Evolutionary conservation across 1,284 basidiomycete species (phyloP), one percentile per base, ranked within the genome.

Genomic region (Ustilago hordei): DNA sequence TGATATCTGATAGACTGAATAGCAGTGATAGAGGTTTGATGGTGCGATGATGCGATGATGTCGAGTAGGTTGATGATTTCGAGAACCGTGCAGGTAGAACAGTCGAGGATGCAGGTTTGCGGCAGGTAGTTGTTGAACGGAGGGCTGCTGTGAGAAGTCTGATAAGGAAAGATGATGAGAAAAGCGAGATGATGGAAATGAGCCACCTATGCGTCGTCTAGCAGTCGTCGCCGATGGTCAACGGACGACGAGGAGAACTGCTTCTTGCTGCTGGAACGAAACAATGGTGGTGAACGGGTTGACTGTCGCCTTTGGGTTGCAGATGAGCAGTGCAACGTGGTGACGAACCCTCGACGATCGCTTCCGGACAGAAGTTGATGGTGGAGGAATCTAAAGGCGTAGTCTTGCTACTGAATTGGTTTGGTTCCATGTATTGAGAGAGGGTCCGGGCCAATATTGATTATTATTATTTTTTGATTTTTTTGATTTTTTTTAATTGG

Each of bases 181-280:
- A 57, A 23, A n/a, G 31, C 15, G 28, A 15, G 6, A 28, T 3
- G 12, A 38, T 11, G 6, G 15, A 50, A 19, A 34, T 47, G 55
- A 34, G 55, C 55, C n/a, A 41, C 31, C 43, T 7, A 45, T 19
- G n/a, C n/a, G n/a, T 19, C n/a, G 43, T 7, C n/a, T 3, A 48
- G 57, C 9, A 23, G 34, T 17, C 11, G 11, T 4, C 41, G 41
- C 38, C 57, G 34, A 19, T 48, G 43, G 13, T 15, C 43, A 45
- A 52, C 1, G 34, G 39, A 47, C 28, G 60, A 56, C 53, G 45
- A 34, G 55, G 28, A 50, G n/a, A 39, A 31, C 45, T 12, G 61
- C 64, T 41, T 67, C 60, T 67, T 64, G 57, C 64, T 72, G 64
- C 63, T 60, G 47, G 61, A 54, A 67, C 70, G 31, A 63, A 57